Base-by-base conservation (phyloP, 805 yeast species). In the Starmerella gropengiesseri region DNA sequence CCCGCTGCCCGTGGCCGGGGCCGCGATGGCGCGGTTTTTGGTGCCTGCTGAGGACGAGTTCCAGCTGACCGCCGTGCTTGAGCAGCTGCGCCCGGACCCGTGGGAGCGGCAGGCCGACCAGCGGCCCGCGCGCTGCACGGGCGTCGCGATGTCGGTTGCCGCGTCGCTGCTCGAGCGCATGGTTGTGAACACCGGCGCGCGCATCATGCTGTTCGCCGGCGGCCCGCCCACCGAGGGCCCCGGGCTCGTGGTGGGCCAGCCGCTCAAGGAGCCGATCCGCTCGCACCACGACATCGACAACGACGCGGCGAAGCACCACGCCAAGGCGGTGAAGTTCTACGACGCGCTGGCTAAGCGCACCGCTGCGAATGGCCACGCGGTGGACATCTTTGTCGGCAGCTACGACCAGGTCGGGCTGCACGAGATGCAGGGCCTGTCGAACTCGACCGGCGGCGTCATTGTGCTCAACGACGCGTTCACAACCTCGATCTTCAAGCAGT, bases 181-280 rank as follows among this genome's bases (percentile, higher is more conserved):
- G 22, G 84, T 76, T 65, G 78, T 86, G 40, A 86, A 83, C 44
- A 75, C 78, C 53, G 94, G 96, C 39, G 86, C 94, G 13, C 77
- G 96, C 60, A 71, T 91, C 54, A 78, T 85, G 69, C 69, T 91
- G 46, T 91, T 91, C 58, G 77, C 94, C 31, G 93, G 89, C 41
- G 99, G 98, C 49, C 94, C 95, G 37, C 79, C 95, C 60, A 91
- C 98, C 35, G 77, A 81, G 58, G 81, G 81, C 35, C 97, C 99
- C 11, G 99, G 99, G 55, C 68, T 83, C 60, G 85, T 91, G 52
- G 99, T 91, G 22, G 84, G 89, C 34, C 77, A 80, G 19, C 91
- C 86, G 61, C 72, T 91, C 60, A 82, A 83, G 60, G 98, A 91
- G 64, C 95, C 98, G 37, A 81, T 91, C 55, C 77, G 99, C 69